These are phyloP conservation scores for Vitis hybrid DNA, from an alignment of 177 flowering plant genomes.

Conservation along the genomic window DNA sequence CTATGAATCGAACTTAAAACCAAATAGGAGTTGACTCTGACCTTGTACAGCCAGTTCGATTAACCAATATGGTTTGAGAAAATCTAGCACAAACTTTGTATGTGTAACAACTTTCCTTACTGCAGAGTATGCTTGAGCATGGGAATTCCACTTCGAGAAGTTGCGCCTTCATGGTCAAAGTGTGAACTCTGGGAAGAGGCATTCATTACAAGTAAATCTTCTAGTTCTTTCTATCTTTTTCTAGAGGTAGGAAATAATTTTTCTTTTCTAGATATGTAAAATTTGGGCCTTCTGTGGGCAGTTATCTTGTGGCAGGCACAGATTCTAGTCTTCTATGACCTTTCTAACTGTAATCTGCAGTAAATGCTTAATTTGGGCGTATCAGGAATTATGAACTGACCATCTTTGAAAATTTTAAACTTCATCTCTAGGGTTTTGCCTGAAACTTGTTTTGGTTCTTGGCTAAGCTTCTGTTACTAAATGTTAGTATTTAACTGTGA, in stretches of 20 bases:
- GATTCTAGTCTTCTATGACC: background rate
- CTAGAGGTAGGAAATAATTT: background rate
- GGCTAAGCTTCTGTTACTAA: background rate
- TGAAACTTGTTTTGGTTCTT: background rate
- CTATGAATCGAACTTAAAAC: no score
- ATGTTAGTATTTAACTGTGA: no score
- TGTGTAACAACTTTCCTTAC: background rate
- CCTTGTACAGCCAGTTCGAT: no score
- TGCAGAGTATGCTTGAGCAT: slow-evolving; percentile 61
- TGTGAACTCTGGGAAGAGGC: slow-evolving; percentile 74
- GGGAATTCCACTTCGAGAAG: slow-evolving; percentile 77
- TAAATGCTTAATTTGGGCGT: background rate
- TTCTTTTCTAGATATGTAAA: no score
- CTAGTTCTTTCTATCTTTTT: background rate
- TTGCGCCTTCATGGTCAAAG: slow-evolving; percentile 79
- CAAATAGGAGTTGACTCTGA: no score
- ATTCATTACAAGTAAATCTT: slow-evolving; percentile 70
- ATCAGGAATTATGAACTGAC: background rate
- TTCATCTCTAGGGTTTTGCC: background rate
- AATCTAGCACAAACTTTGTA: background rate
- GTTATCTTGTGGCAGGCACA: background rate
- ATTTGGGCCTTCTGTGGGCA: background rate
- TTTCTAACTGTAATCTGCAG: background rate
- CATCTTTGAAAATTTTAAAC: no score
- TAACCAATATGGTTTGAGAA: no score